phyloP scores from a whole-genome alignment of 129 eudicot species.

The Gnaphalium uliginosum region DNA sequence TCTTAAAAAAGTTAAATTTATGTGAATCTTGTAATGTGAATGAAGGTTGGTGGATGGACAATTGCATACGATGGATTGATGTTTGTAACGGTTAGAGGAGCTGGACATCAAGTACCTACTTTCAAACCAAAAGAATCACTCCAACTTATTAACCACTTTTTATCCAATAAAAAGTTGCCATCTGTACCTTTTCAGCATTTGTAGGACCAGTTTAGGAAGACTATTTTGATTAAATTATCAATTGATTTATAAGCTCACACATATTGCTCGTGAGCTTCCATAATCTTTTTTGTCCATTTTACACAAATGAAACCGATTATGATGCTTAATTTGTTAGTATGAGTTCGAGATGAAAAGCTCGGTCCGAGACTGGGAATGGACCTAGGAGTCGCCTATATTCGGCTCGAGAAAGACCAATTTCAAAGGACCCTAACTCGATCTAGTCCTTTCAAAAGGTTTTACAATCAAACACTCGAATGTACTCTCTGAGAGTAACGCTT shows the following conservation, averaged over 20 bases:
- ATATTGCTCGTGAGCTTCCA: constrained; percentile 14
- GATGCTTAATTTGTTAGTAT: background rate
- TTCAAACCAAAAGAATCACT: constrained; percentile 77
- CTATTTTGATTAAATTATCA: constrained; percentile 4
- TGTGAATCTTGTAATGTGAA: background rate
- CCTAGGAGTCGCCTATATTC: background rate
- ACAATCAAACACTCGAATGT: no score
- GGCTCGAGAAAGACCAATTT: no score
- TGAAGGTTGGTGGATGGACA: constrained; percentile 92
- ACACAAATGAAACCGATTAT: no score
- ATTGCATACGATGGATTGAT: constrained; percentile 64
- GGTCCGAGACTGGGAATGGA: no score
- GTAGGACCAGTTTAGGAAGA: background rate
- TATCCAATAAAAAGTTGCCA: constrained; percentile 55
- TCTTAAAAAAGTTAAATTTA: background rate
- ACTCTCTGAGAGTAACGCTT: no score
- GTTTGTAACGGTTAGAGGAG: constrained; percentile 84
- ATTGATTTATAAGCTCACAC: constrained; percentile 20
- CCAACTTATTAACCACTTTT: constrained; percentile 62
- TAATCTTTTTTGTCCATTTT: background rate
- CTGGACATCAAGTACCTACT: constrained; percentile 92
- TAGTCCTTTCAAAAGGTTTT: no score
- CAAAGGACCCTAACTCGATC: no score
- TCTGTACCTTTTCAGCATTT: constrained; percentile 38
- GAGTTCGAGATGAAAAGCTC: background rate